These are phyloP conservation scores for Tulasnella sp. DNA, from an alignment of 768 basidiomycete genomes.

Conservation along the genomic window DNA sequence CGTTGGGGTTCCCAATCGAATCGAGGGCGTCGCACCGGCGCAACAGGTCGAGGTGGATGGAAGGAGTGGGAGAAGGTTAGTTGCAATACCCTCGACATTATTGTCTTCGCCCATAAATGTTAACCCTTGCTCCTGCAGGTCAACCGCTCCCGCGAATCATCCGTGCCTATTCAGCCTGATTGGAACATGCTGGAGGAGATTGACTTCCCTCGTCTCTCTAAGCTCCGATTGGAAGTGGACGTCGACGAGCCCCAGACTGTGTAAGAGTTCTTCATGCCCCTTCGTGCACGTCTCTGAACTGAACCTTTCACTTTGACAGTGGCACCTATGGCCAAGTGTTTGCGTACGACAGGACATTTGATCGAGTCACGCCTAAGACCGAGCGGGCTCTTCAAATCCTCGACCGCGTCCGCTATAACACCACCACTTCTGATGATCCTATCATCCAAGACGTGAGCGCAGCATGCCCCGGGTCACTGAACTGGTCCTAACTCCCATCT, in stretches of 20 bases:
- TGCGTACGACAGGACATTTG: constrained; percentile 89
- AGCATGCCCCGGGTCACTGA: constrained; percentile 16
- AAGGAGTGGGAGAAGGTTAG: constrained; percentile 91
- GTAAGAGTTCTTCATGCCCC: constrained; percentile 41
- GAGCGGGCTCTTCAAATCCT: constrained; percentile 86
- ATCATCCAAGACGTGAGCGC: constrained; percentile 69
- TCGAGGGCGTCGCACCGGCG: constrained; percentile 35
- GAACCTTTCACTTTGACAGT: constrained; percentile 36
- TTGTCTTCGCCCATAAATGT: background rate
- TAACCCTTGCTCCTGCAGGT: background rate
- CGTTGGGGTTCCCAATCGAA: constrained; percentile 34
- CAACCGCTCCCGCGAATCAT: constrained; percentile 75
- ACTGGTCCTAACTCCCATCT: background rate
- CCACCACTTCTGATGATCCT: constrained; percentile 96
- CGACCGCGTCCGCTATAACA: constrained; percentile 94
- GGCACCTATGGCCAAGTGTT: constrained; percentile 84
- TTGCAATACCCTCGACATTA: constrained; percentile 1
- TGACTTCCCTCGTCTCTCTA: constrained; percentile 85
- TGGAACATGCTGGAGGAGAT: constrained; percentile 98
- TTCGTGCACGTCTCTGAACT: background rate
- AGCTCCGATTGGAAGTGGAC: constrained; percentile 66
- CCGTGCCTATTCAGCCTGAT: constrained; percentile 81
- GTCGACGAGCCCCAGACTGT: constrained; percentile 87
- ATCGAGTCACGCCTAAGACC: constrained; percentile 88
- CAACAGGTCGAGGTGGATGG: constrained; percentile 54